A percentile compares a stretch with the other conserved stretches of the same genome.
phyloP scores from a whole-genome alignment of 306 rosid genomes.

The Cucumis hystrix region DNA sequence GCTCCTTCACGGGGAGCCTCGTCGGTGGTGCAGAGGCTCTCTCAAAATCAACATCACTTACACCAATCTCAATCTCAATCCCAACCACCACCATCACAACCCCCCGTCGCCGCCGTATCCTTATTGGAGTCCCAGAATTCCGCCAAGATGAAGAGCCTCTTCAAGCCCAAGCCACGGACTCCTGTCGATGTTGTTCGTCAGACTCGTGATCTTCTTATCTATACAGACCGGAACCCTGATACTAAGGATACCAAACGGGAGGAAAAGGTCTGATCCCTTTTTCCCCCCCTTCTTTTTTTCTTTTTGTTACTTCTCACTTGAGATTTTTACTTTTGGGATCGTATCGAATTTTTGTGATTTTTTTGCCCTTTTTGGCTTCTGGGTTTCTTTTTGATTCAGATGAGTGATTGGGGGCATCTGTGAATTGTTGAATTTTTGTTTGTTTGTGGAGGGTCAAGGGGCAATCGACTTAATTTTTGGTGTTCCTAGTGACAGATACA shows the following conservation, averaged over 20 bases:
- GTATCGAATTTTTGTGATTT: background rate
- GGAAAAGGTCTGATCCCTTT: conserved; percentile 48
- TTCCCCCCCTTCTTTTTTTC: background rate
- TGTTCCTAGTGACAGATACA: background rate
- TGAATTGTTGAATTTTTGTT: background rate
- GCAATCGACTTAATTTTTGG: too few relatives aligned
- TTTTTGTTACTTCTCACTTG: background rate
- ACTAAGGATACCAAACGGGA: conserved; percentile 77
- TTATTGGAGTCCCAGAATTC: background rate
- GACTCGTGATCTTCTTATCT: conserved; percentile 73
- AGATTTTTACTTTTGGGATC: background rate
- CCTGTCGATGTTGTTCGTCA: conserved; percentile 78
- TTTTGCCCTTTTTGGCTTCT: background rate
- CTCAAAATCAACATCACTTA: background rate
- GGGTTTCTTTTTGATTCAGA: background rate
- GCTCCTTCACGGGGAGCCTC: conserved; percentile 24
- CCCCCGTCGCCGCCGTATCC: background rate
- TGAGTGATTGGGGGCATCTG: background rate
- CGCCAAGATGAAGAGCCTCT: conserved; percentile 66
- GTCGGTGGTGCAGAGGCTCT: conserved; percentile 18
- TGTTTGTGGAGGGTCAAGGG: background rate
- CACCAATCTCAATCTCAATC: background rate
- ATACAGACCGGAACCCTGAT: conserved; percentile 34
- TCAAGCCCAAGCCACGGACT: conserved; percentile 91
- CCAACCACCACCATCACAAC: background rate